Base-by-base conservation (phyloP, 2,329 filamentous ascomycete species). In the Fusarium duplospermum region DNA sequence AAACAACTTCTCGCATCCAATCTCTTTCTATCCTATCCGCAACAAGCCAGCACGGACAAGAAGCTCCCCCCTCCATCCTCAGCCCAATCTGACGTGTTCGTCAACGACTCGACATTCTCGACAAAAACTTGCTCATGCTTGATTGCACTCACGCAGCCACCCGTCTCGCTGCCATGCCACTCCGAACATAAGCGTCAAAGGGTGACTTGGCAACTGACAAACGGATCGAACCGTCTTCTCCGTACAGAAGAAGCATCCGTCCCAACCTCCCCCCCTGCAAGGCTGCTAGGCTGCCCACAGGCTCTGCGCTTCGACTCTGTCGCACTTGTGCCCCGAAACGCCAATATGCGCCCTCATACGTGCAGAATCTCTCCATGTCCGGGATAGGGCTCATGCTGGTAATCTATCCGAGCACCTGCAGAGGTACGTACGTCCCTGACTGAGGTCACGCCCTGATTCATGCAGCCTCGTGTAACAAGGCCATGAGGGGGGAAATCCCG, bases 331-430 rank as follows among this genome's bases (percentile, higher is more conserved):
- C 54, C 27, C 72, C 27, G 20, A 24, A 31, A 47, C 10, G 31
- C 59, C 47, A 66, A 52, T 45, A 40, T 69, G 35, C 22, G 42
- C 22, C 59, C 54, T 36, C 47, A 31, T 31, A 29, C 63, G 38
- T 75, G 63, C 69, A 73, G 62, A 64, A 74, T 73, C 72, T 75
- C 38, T 59, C 62, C 31, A 63, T 47, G 61, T 42, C 52, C 36
- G 40, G 24, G 24, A 47, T 38, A 57, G 47, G 60, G 38, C 22
- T 45, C 33, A 64, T 68, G 45, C 42, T 60, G 11, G 42, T 11
- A 45, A 33, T 16, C 50, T 71, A 65, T 69, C 64, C 60, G n/a
- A 70, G 56, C 45, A 22, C 40, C 56, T 47, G 22, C 38, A 36
- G 22, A 31, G 22, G 22, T 27, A 50, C 16, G 45, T 50, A 24